A percentile compares a stretch with the other conserved stretches of the same genome.
These are phyloP conservation scores for Boletus huronensis DNA, from an alignment of 768 basidiomycete genomes.

Conservation along the genomic window DNA sequence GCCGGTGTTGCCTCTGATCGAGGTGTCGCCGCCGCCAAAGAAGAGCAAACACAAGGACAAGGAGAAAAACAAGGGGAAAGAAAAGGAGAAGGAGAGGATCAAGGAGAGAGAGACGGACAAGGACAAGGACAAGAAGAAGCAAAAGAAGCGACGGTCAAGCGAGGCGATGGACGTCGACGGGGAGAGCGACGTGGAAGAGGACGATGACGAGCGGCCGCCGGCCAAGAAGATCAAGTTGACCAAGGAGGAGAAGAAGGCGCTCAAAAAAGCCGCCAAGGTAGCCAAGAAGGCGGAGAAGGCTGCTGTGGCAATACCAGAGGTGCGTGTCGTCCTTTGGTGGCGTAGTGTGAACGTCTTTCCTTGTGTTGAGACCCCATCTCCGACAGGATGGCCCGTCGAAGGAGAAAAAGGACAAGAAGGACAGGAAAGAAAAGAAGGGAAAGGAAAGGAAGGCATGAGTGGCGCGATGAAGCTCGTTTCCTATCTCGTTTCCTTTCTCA, in stretches of 20 bases:
- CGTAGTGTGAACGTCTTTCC: neutral
- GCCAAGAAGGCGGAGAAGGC: slow-evolving; percentile 48
- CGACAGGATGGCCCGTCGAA: slow-evolving; percentile 34
- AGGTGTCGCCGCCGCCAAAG: slow-evolving; percentile 54
- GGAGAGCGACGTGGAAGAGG: slow-evolving; percentile 36
- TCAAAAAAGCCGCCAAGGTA: slow-evolving; percentile 75
- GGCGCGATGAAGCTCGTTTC: neutral
- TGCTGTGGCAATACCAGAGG: slow-evolving; percentile 32
- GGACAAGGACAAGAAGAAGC: neutral
- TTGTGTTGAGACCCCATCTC: neutral
- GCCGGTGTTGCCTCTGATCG: slow-evolving; percentile 56
- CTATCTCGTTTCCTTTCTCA: neutral
- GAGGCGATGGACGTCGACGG: slow-evolving; percentile 64
- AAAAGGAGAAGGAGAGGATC: neutral
- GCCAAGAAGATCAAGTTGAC: slow-evolving; percentile 72
- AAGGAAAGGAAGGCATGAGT: slow-evolving; percentile 50
- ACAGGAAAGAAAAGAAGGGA: slow-evolving; percentile 36
- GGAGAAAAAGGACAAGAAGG: slow-evolving; percentile 39
- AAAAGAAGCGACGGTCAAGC: slow-evolving; percentile 64
- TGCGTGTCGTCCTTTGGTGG: slow-evolving; percentile 22
- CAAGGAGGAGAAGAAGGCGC: slow-evolving; percentile 83
- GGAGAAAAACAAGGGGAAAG: slow-evolving; percentile 31
- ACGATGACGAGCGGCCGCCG: slow-evolving; percentile 48
- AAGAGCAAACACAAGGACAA: slow-evolving; percentile 45
- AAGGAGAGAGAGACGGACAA: neutral